A percentile compares a stretch with the other conserved stretches of the same genome.
Evolutionary conservation across 345 rosid species (phyloP).

Genomic region (Melaleuca quinquenervia): DNA sequence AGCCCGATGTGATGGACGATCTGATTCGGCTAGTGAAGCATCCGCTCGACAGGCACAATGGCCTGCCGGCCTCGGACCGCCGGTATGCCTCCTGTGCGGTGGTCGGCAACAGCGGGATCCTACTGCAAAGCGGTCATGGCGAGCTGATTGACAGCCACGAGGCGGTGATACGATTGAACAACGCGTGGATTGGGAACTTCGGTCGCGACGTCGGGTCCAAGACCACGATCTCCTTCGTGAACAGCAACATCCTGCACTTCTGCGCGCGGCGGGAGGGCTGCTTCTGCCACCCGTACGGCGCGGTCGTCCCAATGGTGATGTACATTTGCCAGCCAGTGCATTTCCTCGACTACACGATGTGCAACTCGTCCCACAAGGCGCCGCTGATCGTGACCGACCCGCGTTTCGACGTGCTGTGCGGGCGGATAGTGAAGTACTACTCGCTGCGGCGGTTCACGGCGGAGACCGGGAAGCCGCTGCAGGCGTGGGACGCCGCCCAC

Average conservation of each 20-base stretch:
- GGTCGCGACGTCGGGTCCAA: slow-evolving; percentile 60
- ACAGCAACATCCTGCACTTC: slow-evolving; percentile 74
- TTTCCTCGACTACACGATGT: slow-evolving; percentile 63
- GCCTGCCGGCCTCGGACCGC: slow-evolving; percentile 11
- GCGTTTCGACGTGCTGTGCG: slow-evolving; percentile 67
- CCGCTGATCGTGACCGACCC: slow-evolving; percentile 72
- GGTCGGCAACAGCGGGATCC: slow-evolving; percentile 85
- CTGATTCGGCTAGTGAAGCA: slow-evolving; percentile 46
- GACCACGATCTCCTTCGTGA: slow-evolving; percentile 67
- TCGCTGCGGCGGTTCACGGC: slow-evolving; percentile 53
- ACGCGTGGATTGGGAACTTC: slow-evolving; percentile 46
- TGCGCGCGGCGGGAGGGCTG: slow-evolving; percentile 62
- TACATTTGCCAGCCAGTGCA: slow-evolving; percentile 84
- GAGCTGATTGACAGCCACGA: slow-evolving; percentile 70
- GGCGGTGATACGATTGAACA: slow-evolving; percentile 77
- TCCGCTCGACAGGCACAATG: slow-evolving; percentile 43
- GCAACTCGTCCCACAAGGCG: slow-evolving; percentile 45
- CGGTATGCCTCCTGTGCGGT: slow-evolving; percentile 75
- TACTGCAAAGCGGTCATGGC: slow-evolving; percentile 47
- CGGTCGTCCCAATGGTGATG: slow-evolving; percentile 52
- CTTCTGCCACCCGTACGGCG: slow-evolving; percentile 79
- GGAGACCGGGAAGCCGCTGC: slow-evolving; percentile 33
- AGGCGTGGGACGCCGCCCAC: slow-evolving; percentile 54
- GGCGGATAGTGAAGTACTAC: slow-evolving; percentile 75
- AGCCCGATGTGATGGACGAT: slow-evolving; percentile 53